These are phyloP conservation scores for Hypholoma fasciculare DNA, from an alignment of 768 basidiomycete species.

Conservation along the genomic window DNA sequence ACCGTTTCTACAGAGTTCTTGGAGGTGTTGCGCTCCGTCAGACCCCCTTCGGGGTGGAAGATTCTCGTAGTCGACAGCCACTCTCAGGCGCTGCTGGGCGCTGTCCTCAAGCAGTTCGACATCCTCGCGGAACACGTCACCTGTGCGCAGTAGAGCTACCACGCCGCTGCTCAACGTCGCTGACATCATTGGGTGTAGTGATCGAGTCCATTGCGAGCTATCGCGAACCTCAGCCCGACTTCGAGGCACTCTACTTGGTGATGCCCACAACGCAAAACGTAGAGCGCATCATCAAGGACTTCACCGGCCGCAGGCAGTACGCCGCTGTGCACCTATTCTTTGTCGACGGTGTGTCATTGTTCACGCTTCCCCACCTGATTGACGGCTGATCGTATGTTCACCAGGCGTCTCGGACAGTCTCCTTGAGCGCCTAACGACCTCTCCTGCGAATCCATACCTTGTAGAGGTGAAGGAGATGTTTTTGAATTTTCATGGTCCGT, in stretches of 20 bases:
- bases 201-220: conserved; percentile 87
- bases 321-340: conserved; percentile 90
- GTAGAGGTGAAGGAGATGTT: conserved; percentile 82
- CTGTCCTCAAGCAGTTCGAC: conserved; percentile 91
- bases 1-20: conserved; percentile 64
- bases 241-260: conserved; percentile 92
- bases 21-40: conserved; percentile 83
- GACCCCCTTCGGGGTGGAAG: conserved; percentile 92
- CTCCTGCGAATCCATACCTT: conserved; percentile 77
- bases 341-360: conserved; percentile 63
- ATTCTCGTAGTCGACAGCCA: conserved; percentile 95
- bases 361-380: neutral
- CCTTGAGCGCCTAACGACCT: conserved; percentile 72
- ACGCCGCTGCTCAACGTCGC: neutral
- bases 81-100: conserved; percentile 79
- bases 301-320: conserved; percentile 66
- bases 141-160: conserved; percentile 51
- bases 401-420: conserved; percentile 77
- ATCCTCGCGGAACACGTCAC: conserved; percentile 96
- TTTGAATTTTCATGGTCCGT: conserved; percentile 90
- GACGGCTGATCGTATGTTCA: neutral
- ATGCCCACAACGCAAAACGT: conserved; percentile 96
- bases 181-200: conserved; percentile 47
- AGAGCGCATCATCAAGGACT: conserved; percentile 88
- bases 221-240: conserved; percentile 79